Base-by-base conservation (phyloP, 2,329 filamentous ascomycete genomes). In the Aspergillus chevalieri region DNA sequence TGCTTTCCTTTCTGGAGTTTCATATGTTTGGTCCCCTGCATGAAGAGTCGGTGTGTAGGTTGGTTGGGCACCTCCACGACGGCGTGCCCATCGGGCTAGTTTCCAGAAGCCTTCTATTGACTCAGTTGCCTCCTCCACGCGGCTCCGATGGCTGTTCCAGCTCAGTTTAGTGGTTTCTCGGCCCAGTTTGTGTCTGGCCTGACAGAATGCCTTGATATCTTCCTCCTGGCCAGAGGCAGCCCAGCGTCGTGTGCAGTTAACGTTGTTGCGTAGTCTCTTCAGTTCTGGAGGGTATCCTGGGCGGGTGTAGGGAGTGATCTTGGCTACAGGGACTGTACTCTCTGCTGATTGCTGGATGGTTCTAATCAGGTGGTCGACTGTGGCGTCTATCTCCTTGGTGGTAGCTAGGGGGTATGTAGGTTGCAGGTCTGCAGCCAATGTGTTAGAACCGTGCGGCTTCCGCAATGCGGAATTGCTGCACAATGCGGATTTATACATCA, bases 1-100 rank as follows among this genome's bases (percentile, higher is more conserved):
- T 0, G 51, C 44, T 17, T 54, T 54, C 9, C 21, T 24, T n/a
- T 46, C 3, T 3, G 38, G 41, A 0, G 33, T 43, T 8, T 49
- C 46, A 19, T 41, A 39, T 17, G 47, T 19, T n/a, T 34, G 24
- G 15, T 17, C 14, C 0, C 24, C 42, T 7, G 12, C 15, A 2
- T 43, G 21, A 8, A 54, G 15, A 24, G 52, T 36, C 2, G 45
- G 49, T 3, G 48, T 48, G n/a, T 38, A 47, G 12, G 44, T 52
- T 5, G 44, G 30, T 2, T 33, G 17, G 5, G 14, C n/a, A n/a
- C 5, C 41, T n/a, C 47, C 2, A 7, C 42, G 10, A 4, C 22
- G 28, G 4, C 42, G 6, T 6, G 21, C 47, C 41, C 42, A 48
- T 1, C n/a, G 5, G 22, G 41, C 42, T 3, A 48, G 28, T 21